Conservation (phyloP, 2,329 filamentous ascomycete genomes). For the Pseudogymnoascus sp. region DNA sequence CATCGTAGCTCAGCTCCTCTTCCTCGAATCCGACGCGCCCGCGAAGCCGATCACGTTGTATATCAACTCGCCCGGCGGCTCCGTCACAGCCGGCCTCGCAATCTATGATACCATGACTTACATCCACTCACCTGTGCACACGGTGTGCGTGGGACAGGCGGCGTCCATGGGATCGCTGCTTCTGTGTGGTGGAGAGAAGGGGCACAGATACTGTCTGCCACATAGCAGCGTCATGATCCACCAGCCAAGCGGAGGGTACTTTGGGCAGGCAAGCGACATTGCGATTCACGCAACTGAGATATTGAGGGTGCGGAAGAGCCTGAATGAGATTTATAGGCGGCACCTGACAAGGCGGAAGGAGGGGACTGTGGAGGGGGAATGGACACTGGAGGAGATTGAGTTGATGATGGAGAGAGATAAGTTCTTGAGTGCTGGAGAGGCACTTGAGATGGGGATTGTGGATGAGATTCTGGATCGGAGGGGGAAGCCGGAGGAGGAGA, state of each 20-base stretch:
- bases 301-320: slow-evolving; percentile 69
- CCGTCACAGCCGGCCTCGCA: slow-evolving; percentile 75
- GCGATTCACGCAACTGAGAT: slow-evolving; percentile 98
- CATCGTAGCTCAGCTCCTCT: slow-evolving; percentile 91
- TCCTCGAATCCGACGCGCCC: slow-evolving; percentile 93
- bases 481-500: slow-evolving; percentile 34
- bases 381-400: slow-evolving; percentile 75
- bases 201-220: slow-evolving; percentile 82
- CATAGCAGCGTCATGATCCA: slow-evolving; percentile 96
- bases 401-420: slow-evolving; percentile 96
- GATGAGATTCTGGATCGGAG: slow-evolving; percentile 76
- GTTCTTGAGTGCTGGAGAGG: slow-evolving; percentile 83
- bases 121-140: slow-evolving; percentile 85
- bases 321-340: slow-evolving; percentile 81
- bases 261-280: slow-evolving; percentile 67
- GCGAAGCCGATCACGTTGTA: slow-evolving; percentile 95
- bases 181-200: slow-evolving; percentile 74
- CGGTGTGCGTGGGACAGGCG: slow-evolving; percentile 89
- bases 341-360: slow-evolving; percentile 65
- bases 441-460: slow-evolving; percentile 80
- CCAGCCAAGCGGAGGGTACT: slow-evolving; percentile 72
- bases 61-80: slow-evolving; percentile 93
- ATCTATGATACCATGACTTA: slow-evolving; percentile 99
- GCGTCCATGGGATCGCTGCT: slow-evolving; percentile 91
- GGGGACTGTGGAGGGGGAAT: slow-evolving; percentile 54